A percentile compares a stretch with the other conserved stretches of the same genome.
Conservation (phyloP, 768 basidiomycete genomes). For the Mycena indigotica region DNA sequence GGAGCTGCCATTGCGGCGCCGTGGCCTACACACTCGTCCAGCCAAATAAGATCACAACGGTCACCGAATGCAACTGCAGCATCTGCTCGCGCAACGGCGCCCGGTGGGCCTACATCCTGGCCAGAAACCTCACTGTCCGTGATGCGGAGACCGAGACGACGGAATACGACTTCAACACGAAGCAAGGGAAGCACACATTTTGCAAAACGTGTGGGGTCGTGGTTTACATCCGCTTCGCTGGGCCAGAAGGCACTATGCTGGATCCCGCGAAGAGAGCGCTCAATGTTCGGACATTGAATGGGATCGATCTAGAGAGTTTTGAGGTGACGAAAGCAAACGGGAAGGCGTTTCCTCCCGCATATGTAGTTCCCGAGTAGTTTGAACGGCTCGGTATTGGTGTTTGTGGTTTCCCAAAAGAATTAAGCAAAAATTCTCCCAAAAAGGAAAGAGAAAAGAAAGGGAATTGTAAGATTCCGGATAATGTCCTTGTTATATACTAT, state of each 20-base stretch:
- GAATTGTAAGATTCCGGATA: too few relatives aligned
- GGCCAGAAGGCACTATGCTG: background rate
- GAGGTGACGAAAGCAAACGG: background rate
- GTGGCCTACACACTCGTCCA: slow-evolving; percentile 3
- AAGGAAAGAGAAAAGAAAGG: too few relatives aligned
- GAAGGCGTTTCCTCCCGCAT: background rate
- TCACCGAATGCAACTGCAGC: slow-evolving; percentile 16
- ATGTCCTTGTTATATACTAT: too few relatives aligned
- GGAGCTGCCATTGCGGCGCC: slow-evolving; percentile 1
- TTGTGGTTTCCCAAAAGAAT: too few relatives aligned
- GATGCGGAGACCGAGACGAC: background rate
- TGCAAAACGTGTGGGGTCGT: background rate
- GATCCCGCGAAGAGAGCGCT: background rate
- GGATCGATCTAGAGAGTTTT: background rate
- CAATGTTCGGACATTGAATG: background rate
- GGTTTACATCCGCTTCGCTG: slow-evolving; percentile 1
- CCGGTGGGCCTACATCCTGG: background rate
- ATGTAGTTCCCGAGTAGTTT: slow-evolving; percentile 1
- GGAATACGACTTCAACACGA: background rate
- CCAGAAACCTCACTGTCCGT: background rate
- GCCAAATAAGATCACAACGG: slow-evolving; percentile 2
- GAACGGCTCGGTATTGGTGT: too few relatives aligned
- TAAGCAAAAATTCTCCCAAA: too few relatives aligned
- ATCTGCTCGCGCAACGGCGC: slow-evolving; percentile 7
- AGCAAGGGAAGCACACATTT: background rate